phyloP scores from a whole-genome alignment of 352 stramenopile species.

The Phytopythium montanum region DNA sequence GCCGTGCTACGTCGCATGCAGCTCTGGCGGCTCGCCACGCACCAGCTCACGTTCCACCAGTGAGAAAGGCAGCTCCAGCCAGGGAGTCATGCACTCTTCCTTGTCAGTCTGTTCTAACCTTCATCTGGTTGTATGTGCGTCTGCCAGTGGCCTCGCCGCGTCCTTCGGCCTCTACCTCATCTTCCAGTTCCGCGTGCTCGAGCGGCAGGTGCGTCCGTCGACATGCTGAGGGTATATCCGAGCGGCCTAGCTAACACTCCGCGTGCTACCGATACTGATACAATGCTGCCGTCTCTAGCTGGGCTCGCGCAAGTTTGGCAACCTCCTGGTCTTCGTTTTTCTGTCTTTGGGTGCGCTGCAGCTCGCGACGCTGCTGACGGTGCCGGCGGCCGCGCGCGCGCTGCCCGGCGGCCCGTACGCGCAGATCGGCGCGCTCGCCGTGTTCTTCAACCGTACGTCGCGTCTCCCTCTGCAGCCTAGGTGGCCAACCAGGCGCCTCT shows the following conservation, averaged over 20 bases:
- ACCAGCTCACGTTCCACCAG: conserved; percentile 77
- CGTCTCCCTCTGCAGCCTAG: neutral
- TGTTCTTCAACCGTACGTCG: conserved; percentile 77
- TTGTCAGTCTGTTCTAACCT: too few relatives aligned
- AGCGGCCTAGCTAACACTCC: too few relatives aligned
- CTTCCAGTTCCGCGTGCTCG: conserved; percentile 83
- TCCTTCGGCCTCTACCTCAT: conserved; percentile 81
- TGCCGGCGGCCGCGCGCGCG: conserved; percentile 28
- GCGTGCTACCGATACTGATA: too few relatives aligned
- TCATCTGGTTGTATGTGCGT: neutral
- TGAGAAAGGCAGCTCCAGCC: neutral
- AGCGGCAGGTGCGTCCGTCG: conserved; percentile 41
- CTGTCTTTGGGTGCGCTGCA: conserved; percentile 44
- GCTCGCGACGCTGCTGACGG: conserved; percentile 37
- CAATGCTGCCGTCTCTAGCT: conserved; percentile 31
- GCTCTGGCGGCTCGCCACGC: conserved; percentile 66
- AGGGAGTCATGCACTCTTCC: too few relatives aligned
- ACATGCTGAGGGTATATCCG: too few relatives aligned
- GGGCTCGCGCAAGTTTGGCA: conserved; percentile 86
- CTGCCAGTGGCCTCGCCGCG: conserved; percentile 59
- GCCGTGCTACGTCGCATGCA: conserved; percentile 52
- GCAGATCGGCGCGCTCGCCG: conserved; percentile 61
- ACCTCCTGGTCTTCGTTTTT: conserved; percentile 62
- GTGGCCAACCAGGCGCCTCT: neutral
- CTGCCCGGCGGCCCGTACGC: conserved; percentile 68